Base-by-base conservation (phyloP, 1,139 yeast genomes). In the Debaryomyces sp. region DNA sequence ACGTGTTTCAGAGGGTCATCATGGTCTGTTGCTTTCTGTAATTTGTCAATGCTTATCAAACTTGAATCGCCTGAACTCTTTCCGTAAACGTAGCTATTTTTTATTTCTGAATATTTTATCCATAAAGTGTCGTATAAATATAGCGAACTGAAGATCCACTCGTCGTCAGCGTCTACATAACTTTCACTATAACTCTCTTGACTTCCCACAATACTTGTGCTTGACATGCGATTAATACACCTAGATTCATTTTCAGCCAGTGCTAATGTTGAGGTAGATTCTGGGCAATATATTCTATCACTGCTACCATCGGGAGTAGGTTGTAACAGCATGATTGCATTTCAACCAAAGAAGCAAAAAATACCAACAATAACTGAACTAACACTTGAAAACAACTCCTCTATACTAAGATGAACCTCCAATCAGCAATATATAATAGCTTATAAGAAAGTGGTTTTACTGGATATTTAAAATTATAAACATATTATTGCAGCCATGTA, bases 401-500 rank as follows among this genome's bases (percentile, higher is more conserved):
- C 35, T 32, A 9, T 9, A 2, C 7, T 5, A 15, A n/a, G 21
- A 17, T 7, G 18, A 9, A 32, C 5, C 4, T 17, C 4, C 7
- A 17, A 32, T n/a, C 6, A 15, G 5, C 4, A 32, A 5, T 17
- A n/a, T 15, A 18, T 15, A 32, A 15, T 32, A 15, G 5, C 6
- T 18, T 15, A 18, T 8, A 17, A 15, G 1, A 15, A 17, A 15
- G 12, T 15, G 5, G 21, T 3, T 32, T 9, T 13, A 32, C 21
- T 32, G 12, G 21, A 5, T 8, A 18, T 15, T 6, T 32, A 32
- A 15, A 15, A 9, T 32, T 32, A 12, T 32, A 32, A 32, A 32
- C 21, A 32, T 32, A 35, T 17, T 18, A 35, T 35, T 35, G 38
- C 38, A 35, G 38, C 38, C 38, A 35, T 22, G 38, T 35, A 22